These are phyloP conservation scores for Aaosphaeria pasadenensis DNA, from an alignment of 2,329 filamentous ascomycete species.

Conservation along the genomic window DNA sequence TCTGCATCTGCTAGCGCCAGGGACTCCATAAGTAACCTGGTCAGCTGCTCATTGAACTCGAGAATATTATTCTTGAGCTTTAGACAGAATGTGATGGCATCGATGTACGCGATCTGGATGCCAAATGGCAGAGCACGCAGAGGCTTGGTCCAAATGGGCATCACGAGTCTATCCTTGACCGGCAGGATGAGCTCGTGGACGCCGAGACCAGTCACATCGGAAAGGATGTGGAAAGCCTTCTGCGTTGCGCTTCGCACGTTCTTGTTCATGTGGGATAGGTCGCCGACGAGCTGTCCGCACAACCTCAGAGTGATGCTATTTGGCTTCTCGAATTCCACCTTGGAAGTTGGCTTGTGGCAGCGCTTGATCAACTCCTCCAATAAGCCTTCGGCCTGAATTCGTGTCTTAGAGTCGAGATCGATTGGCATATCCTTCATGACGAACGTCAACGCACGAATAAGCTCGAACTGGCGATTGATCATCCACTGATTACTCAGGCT, in stretches of 20 bases:
- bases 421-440: slow-evolving; percentile 98
- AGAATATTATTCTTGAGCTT: slow-evolving; percentile 85
- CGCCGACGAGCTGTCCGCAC: slow-evolving; percentile 80
- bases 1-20: slow-evolving; percentile 91
- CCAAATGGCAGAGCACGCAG: slow-evolving; percentile 88
- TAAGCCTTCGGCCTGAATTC: slow-evolving; percentile 77
- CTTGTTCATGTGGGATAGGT: slow-evolving; percentile 93
- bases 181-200: slow-evolving; percentile 86
- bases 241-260: slow-evolving; percentile 88
- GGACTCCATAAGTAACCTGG: slow-evolving; percentile 87
- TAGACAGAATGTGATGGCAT: slow-evolving; percentile 94
- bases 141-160: slow-evolving; percentile 93
- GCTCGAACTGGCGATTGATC: slow-evolving; percentile 76
- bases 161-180: slow-evolving; percentile 84
- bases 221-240: slow-evolving; percentile 75
- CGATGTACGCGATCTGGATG: slow-evolving; percentile 96
- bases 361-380: slow-evolving; percentile 74
- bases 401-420: slow-evolving; percentile 86
- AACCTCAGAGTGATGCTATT: slow-evolving; percentile 69
- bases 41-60: slow-evolving; percentile 86
- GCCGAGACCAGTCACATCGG: slow-evolving; percentile 71
- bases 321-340: slow-evolving; percentile 70
- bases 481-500: slow-evolving; percentile 85
- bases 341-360: slow-evolving; percentile 75
- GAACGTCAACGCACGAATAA: slow-evolving; percentile 88